Base-by-base conservation (phyloP, 257 asterid genomes). In the Gentiana straminea region DNA sequence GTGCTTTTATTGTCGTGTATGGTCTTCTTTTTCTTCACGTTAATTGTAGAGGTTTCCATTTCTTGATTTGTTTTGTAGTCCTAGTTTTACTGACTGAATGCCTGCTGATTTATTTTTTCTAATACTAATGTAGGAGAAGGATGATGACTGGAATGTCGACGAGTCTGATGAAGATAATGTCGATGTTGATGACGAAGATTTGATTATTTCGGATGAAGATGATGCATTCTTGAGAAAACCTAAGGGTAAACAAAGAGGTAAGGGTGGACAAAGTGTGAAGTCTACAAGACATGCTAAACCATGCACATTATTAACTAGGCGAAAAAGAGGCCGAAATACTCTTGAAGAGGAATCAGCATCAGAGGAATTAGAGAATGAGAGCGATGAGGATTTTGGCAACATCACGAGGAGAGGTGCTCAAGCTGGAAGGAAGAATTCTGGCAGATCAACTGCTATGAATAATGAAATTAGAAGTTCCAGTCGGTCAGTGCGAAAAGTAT, bases 71-170 rank as follows among this genome's bases (percentile, higher is more conserved):
- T 24, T 24, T 24, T 24, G 24, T 24, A 24, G 24, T 24, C 24
- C 24, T 24, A 24, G 24, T 24, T 24, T 24, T 24, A 24, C 24
- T 24, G 24, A 24, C 24, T 24, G 24, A 24, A 24, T 24, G 24
- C 46, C 9, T 41, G 46, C 46, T 41, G 9, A 7, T 41, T 41
- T 41, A 1, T 1, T 41, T 41, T 41, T 7, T 41, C 5, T 41
- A 41, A 7, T 41, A 41, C 9, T 41, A 41, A 24, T 73, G 59
- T 73, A 92, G 96, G 80, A 63, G 54, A 81, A 79, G 74, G 81
- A 86, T 66, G 91, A 77, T n/a, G 95, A 84, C 74, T 92, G 94
- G 95, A 91, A 70, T 70, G 95, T 72, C 59, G 97, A 77, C 76
- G 97, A 80, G 69, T 88, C 97, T 68, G 99, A 92, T 37, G 99